These are phyloP conservation scores for Oenanthe sinensis DNA, from an alignment of 129 eudicot species.

Conservation along the genomic window DNA sequence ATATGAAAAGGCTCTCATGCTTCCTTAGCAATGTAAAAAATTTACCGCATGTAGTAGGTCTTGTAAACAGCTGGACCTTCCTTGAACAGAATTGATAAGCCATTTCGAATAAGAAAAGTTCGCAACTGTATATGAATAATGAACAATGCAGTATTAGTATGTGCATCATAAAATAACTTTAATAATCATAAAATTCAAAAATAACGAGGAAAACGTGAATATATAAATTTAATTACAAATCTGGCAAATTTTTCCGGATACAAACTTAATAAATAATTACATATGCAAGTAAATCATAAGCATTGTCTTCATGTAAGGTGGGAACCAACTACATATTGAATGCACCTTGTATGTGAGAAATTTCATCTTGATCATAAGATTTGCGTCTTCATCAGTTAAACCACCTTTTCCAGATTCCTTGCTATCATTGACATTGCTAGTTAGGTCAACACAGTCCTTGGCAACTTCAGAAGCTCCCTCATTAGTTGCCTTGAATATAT, in stretches of 20 bases:
- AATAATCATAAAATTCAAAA: not conserved
- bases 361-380: constrained; percentile 85
- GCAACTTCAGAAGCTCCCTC: constrained; percentile 46
- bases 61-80: constrained; percentile 85
- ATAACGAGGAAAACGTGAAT: not conserved
- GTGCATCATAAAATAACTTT: constrained; percentile 1
- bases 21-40: not conserved
- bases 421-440: constrained; percentile 22
- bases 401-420: constrained; percentile 35
- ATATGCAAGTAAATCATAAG: not conserved
- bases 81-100: constrained; percentile 73
- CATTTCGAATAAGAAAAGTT: constrained; percentile 85
- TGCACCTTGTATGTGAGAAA: constrained; percentile 89
- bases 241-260: not conserved
- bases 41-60: constrained; percentile 69
- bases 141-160: constrained; percentile 1
- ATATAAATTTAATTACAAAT: not conserved
- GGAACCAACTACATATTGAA: not conserved
- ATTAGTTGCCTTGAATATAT: constrained; percentile 63
- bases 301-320: not conserved
- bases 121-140: constrained; percentile 45
- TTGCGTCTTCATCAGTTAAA: constrained; percentile 94
- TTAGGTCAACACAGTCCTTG: constrained; percentile 17
- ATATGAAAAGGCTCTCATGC: not conserved
- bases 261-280: not conserved